A percentile compares a stretch with the other conserved stretches of the same genome.
Evolutionary conservation across 495 filamentous ascomycete species (phyloP).

Genomic region (Aspergillus sparsus): DNA sequence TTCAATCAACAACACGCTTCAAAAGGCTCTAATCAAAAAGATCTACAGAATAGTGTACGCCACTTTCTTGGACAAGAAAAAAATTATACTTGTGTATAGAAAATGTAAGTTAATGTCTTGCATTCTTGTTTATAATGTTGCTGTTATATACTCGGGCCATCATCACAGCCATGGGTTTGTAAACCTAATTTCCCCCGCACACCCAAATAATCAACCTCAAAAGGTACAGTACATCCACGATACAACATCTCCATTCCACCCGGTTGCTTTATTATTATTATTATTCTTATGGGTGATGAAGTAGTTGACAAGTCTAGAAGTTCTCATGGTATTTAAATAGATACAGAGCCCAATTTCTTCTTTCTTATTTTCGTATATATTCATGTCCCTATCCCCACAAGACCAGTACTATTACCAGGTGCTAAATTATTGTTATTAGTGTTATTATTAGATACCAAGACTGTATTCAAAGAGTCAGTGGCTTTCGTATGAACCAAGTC

Average conservation of each 20-base stretch:
- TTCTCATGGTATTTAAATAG: too few species aligned
- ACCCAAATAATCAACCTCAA: neutral
- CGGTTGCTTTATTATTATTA: too few species aligned
- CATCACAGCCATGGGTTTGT: neutral
- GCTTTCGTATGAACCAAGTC: neutral
- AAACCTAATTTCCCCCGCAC: neutral
- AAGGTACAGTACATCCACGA: neutral
- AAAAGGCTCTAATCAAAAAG: neutral
- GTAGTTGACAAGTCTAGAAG: too few species aligned
- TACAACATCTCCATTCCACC: neutral
- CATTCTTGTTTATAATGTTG: neutral
- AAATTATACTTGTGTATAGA: neutral
- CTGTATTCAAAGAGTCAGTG: neutral
- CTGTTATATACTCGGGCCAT: neutral
- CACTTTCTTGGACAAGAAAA: neutral
- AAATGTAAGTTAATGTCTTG: too few species aligned
- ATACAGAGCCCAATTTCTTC: too few species aligned
- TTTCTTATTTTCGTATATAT: too few species aligned
- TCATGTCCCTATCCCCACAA: too few species aligned
- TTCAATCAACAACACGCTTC: slow-evolving; percentile 5
- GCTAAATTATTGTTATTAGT: too few species aligned
- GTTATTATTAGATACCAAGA: neutral
- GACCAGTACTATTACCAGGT: too few species aligned
- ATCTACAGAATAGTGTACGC: neutral
- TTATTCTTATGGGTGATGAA: too few species aligned